Evolutionary conservation across 129 eudicot genomes (phyloP), one percentile per base, ranked within the genome.

Genomic region (Daucus carota): DNA sequence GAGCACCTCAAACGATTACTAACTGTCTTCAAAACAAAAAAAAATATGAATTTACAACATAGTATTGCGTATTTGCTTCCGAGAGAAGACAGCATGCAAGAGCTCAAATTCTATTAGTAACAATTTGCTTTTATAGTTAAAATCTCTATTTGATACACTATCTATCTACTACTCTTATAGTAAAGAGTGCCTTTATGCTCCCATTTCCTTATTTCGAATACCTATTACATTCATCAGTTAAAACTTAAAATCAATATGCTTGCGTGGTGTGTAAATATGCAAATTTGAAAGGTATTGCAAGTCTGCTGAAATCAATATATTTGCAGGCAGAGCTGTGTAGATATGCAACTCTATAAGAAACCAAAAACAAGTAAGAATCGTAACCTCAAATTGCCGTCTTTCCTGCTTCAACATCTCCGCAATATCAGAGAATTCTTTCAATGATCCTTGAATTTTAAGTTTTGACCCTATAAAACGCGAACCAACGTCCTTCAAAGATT

Each of bases 381-480:
- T 40, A 3, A 70, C 98, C 96, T 90, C 88, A 82, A 90, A 92
- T 63, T 85, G 89, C 54, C 75, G 59, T 79, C 80, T 85, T 75
- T 92, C 98, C 81, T 65, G 79, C 80, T 80, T 84, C 78, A 92
- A 75, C 92, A 92, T 85, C 81, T 86, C 84, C 76, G 71, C 85
- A 70, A 92, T 76, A 75, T 92, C 90, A 73, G 88, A 81, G 74
- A 90, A 92, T 79, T 82, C 83, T 82, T 84, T 89, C 43, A 52
- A 70, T 66, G 87, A 82, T 68, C 93, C 93, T 77, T 80, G 81
- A 78, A 90, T 83, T 73, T 85, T 87, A 69, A 92, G 81, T 76
- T 38, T 79, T 38, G 77, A 76, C 48, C 88, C 95, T 7, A 70
- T 70, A 81, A 83, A 90, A 68, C 78, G 83, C 32, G 84, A 50